Percentiles rank a stretch among this genome's conserved stretches.
Evolutionary conservation across 1,284 basidiomycete genomes (phyloP).

Genomic region (Stereum hirsutum): DNA sequence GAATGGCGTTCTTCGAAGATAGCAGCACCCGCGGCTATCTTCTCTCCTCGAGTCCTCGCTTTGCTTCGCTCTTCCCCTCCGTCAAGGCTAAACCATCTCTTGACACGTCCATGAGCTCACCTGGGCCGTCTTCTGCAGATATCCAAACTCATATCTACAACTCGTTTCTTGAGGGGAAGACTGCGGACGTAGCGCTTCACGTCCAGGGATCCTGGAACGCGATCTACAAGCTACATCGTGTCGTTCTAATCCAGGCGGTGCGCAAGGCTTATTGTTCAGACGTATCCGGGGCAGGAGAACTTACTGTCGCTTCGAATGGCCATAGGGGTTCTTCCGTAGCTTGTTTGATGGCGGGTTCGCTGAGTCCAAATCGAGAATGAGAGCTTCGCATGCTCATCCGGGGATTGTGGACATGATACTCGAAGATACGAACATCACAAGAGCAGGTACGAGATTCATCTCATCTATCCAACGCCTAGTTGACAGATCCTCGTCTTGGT

Average conservation of each 20-base stretch:
- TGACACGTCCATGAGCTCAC: slow-evolving; percentile 14
- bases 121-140: slow-evolving; percentile 27
- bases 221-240: slow-evolving; percentile 70
- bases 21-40: background rate
- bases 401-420: slow-evolving; percentile 62
- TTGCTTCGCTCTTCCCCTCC: slow-evolving; percentile 4
- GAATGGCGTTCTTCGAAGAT: background rate
- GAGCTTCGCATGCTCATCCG: slow-evolving; percentile 12
- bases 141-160: slow-evolving; percentile 69
- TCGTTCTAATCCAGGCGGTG: slow-evolving; percentile 81
- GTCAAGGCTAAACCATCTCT: slow-evolving; percentile 7
- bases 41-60: too few species aligned
- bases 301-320: slow-evolving; percentile 2
- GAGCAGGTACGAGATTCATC: slow-evolving; percentile 47
- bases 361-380: slow-evolving; percentile 25
- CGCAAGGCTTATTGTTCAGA: slow-evolving; percentile 16
- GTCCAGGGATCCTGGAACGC: slow-evolving; percentile 68
- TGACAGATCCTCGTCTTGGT: slow-evolving; percentile 3
- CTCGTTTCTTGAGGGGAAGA: slow-evolving; percentile 62
- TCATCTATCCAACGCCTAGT: slow-evolving; percentile 6
- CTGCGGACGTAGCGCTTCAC: slow-evolving; percentile 68
- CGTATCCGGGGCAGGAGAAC: too few species aligned
- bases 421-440: slow-evolving; percentile 81
- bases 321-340: slow-evolving; percentile 75
- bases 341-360: slow-evolving; percentile 79